Evolutionary conservation across 1,284 basidiomycete genomes (phyloP).

Genomic region (Ustilago lituana): DNA sequence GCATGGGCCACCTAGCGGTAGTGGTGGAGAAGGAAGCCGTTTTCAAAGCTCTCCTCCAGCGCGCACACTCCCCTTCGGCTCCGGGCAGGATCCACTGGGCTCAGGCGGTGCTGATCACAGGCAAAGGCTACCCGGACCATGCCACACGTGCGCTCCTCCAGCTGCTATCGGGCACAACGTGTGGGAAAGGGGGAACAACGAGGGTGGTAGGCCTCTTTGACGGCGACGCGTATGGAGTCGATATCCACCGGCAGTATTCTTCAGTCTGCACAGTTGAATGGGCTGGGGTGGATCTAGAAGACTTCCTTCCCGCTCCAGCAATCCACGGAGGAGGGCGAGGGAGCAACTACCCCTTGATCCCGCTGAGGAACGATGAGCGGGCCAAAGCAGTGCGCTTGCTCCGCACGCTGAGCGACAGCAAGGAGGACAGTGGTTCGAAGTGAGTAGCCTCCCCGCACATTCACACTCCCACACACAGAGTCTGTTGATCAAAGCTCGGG

Average conservation of each 20-base stretch:
- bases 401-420: not conserved
- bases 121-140: conserved; percentile 58
- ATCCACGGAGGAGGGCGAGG: not conserved
- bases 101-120: conserved; percentile 22
- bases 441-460: too few relatives aligned
- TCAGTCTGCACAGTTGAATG: not conserved
- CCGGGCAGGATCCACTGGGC: conserved; percentile 9
- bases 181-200: not conserved
- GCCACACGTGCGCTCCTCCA: conserved; percentile 37
- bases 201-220: conserved; percentile 21
- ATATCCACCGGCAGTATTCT: conserved; percentile 37
- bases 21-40: conserved; percentile 62
- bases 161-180: not conserved
- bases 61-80: not conserved
- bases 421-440: not conserved
- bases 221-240: conserved; percentile 55
- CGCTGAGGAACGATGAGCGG: conserved; percentile 32
- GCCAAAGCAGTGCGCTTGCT: conserved; percentile 36
- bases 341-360: not conserved
- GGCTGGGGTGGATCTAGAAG: conserved; percentile 23
- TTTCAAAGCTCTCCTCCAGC: conserved; percentile 37
- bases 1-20: conserved; percentile 31
- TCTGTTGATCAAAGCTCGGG: too few relatives aligned
- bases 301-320: conserved; percentile 6
- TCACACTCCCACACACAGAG: too few relatives aligned